Evolutionary conservation across 352 stramenopile genomes (phyloP).

Genomic region (Pythium dissimile): DNA sequence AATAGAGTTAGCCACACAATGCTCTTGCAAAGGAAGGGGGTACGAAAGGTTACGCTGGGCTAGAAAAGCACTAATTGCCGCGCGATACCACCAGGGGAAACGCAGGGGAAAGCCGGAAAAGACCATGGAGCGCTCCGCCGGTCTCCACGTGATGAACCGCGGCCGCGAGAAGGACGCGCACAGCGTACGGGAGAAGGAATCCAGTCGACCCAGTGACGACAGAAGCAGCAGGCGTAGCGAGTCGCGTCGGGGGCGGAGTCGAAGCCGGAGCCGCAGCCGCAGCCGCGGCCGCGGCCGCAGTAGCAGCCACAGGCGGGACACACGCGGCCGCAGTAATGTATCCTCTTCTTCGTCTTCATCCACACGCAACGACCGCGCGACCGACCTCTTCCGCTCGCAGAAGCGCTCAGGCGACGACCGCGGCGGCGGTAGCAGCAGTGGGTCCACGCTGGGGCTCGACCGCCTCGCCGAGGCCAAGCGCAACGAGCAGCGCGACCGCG

Average conservation of each 20-base stretch:
- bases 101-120: background rate
- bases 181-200: too few species aligned
- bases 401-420: too few species aligned
- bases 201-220: slow-evolving; percentile 4
- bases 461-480: slow-evolving; percentile 61
- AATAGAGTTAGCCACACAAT: background rate
- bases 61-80: too few species aligned
- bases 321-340: background rate
- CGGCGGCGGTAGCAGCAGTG: background rate
- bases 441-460: slow-evolving; percentile 59
- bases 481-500: slow-evolving; percentile 20
- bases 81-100: background rate
- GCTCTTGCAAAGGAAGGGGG: background rate
- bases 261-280: slow-evolving; percentile 4
- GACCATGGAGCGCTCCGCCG: slow-evolving; percentile 14
- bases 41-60: background rate
- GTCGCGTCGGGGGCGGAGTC: too few species aligned
- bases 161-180: too few species aligned
- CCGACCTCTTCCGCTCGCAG: slow-evolving; percentile 28
- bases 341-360: slow-evolving; percentile 6
- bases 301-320: background rate
- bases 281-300: slow-evolving; percentile 7
- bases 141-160: slow-evolving; percentile 32
- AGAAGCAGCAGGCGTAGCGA: slow-evolving; percentile 10
- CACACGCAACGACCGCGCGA: background rate